Evolutionary conservation across 371 early-diverging fungal genomes (phyloP).

Genomic region (Fennellomyces sp.): DNA sequence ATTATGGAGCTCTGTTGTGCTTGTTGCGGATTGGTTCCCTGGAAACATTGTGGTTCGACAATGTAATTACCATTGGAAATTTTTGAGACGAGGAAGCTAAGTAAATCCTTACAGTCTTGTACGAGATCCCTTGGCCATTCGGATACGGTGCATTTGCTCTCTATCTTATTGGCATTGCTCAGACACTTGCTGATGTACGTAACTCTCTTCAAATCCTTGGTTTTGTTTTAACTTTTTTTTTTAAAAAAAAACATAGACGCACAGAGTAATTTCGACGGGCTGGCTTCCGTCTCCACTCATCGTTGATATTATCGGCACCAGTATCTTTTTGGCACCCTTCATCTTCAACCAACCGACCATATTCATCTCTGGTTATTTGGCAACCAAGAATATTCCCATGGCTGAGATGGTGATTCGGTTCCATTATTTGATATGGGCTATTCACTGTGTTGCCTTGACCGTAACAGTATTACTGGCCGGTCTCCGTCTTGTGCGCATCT

Average conservation of each 20-base stretch:
- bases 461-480: slow-evolving; percentile 21
- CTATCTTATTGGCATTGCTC: slow-evolving; percentile 31
- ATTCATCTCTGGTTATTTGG: not conserved
- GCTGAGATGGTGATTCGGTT: slow-evolving; percentile 20
- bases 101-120: slow-evolving; percentile 4
- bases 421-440: slow-evolving; percentile 29
- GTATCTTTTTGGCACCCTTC: slow-evolving; percentile 33
- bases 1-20: slow-evolving; percentile 12
- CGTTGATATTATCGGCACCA: slow-evolving; percentile 38
- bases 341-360: slow-evolving; percentile 22
- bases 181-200: slow-evolving; percentile 26
- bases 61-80: slow-evolving; percentile 8
- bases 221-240: not conserved
- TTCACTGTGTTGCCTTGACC: slow-evolving; percentile 18
- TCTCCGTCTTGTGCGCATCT: slow-evolving; percentile 19
- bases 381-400: not conserved
- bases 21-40: slow-evolving; percentile 16
- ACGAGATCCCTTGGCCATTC: slow-evolving; percentile 31
- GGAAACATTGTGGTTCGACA: slow-evolving; percentile 18
- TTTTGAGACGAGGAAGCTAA: not conserved
- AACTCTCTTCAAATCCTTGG: not conserved
- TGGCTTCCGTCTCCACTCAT: slow-evolving; percentile 43
- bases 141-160: slow-evolving; percentile 33
- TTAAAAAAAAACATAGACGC: slow-evolving; percentile 18
- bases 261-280: slow-evolving; percentile 37